Evolutionary conservation across 2,329 filamentous ascomycete species (phyloP).

Genomic region (Cladosporium oxysporum): DNA sequence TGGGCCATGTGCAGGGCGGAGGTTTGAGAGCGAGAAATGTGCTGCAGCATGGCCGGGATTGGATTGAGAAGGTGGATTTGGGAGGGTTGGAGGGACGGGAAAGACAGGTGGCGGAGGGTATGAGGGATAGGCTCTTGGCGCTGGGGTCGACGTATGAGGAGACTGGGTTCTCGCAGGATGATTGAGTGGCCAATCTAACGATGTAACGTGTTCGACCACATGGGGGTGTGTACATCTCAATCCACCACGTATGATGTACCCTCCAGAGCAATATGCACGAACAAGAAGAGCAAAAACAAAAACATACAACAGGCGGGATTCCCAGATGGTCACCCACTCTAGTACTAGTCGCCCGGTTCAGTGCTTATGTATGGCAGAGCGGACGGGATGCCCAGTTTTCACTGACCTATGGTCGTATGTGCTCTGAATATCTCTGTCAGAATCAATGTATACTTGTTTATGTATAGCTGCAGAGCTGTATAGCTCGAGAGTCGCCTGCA

Average conservation of each 20-base stretch:
- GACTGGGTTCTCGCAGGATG: conserved; percentile 21
- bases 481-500: no score
- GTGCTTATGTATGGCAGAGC: no score
- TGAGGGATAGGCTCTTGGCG: conserved; percentile 21
- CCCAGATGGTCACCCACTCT: no score
- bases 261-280: no score
- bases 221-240: no score
- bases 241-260: no score
- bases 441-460: no score
- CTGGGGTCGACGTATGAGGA: conserved; percentile 13
- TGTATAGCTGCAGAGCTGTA: no score
- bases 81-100: conserved; percentile 17
- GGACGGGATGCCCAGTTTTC: not conserved
- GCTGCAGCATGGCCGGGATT: conserved; percentile 23
- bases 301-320: not conserved
- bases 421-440: not conserved
- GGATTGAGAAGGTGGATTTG: conserved; percentile 22
- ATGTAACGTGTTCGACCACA: no score
- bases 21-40: conserved; percentile 23
- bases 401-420: not conserved
- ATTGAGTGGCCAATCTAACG: conserved; percentile 2
- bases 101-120: conserved; percentile 18
- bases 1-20: conserved; percentile 23
- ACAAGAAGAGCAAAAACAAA: not conserved
- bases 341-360: no score